Conservation (phyloP, 768 basidiomycete species). For the Cystofilobasidium macerans region DNA sequence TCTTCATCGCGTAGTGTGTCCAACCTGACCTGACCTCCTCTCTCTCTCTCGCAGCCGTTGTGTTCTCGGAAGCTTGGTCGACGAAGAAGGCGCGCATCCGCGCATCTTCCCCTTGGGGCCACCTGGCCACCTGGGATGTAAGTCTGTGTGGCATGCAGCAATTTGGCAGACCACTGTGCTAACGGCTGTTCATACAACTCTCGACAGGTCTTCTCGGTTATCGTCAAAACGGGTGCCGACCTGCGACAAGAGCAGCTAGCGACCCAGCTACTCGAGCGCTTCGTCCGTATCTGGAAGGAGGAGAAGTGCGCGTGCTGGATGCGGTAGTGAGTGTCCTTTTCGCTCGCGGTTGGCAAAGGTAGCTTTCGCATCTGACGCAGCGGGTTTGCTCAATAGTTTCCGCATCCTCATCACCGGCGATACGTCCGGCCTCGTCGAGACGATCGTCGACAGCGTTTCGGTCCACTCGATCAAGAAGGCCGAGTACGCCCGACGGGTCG, state of each 20-base stretch:
- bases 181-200: constrained; percentile 25
- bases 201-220: constrained; percentile 89
- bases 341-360: not conserved
- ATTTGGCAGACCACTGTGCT: not conserved
- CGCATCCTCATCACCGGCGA: constrained; percentile 90
- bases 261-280: constrained; percentile 83
- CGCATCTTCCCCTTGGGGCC: constrained; percentile 88
- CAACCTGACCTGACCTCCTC: not conserved
- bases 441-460: constrained; percentile 94
- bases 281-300: constrained; percentile 87
- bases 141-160: constrained; percentile 24
- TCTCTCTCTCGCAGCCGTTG: constrained; percentile 47
- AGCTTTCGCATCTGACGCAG: not conserved
- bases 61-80: constrained; percentile 90
- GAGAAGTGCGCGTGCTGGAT: constrained; percentile 89
- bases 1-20: not conserved
- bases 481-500: constrained; percentile 80
- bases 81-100: constrained; percentile 92
- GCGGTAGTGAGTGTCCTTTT: constrained; percentile 51
- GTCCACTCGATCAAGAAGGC: constrained; percentile 99
- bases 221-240: constrained; percentile 96
- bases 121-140: constrained; percentile 59
- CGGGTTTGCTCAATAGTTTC: constrained; percentile 50
- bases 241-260: constrained; percentile 94
- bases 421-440: constrained; percentile 87